These are phyloP conservation scores for Miscanthus lutarioriparius DNA, from an alignment of 176 grass and related monocot genomes.

Conservation along the genomic window DNA sequence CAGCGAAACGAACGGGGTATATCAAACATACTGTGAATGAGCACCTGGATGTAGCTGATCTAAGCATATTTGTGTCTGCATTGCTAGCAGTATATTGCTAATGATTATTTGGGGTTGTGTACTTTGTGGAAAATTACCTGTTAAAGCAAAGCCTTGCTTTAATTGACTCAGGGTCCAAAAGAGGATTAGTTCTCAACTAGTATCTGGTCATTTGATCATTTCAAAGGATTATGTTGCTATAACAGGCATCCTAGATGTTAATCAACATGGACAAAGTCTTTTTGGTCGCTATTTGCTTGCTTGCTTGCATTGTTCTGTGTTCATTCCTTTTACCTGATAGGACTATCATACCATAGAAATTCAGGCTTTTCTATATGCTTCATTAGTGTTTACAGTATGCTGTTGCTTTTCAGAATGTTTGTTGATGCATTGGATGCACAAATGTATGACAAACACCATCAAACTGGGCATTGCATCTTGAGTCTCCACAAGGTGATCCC, in stretches of 20 bases:
- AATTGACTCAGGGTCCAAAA: constrained; percentile 2
- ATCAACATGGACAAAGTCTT: neutral
- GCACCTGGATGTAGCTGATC: neutral
- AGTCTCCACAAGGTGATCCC: constrained; percentile 69
- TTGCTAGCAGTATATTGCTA: neutral
- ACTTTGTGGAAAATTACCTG: neutral
- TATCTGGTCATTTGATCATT: neutral
- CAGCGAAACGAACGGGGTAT: too few relatives aligned
- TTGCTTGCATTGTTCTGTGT: neutral
- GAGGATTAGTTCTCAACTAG: neutral
- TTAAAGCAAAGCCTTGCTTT: constrained; percentile 9
- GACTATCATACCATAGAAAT: constrained; percentile 3
- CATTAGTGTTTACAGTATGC: constrained; percentile 27
- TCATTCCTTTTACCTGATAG: neutral
- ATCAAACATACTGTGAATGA: constrained; percentile 19
- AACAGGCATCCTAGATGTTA: neutral
- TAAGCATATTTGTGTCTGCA: neutral
- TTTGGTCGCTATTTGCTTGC: neutral
- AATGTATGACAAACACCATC: constrained; percentile 84
- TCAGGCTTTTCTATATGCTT: neutral
- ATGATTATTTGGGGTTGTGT: neutral
- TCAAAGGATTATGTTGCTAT: constrained; percentile 6
- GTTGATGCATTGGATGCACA: constrained; percentile 78
- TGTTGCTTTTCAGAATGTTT: constrained; percentile 80
- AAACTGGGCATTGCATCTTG: constrained; percentile 70